Base-by-base conservation (phyloP, 495 filamentous ascomycete genomes). In the Annulohypoxylon bovei region DNA sequence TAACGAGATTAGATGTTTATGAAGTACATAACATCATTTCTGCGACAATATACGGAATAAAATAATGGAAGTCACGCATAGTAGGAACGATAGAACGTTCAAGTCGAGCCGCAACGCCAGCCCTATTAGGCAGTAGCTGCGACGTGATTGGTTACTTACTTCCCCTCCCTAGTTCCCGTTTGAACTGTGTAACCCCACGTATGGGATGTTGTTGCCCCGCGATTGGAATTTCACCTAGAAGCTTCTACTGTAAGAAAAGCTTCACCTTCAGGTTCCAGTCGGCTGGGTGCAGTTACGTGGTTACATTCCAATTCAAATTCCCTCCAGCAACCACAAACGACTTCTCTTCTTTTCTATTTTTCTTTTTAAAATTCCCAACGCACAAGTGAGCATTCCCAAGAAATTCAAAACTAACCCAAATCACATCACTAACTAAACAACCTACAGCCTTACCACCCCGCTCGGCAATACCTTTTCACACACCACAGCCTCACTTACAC, bases 151-250 rank as follows among this genome's bases (percentile, higher is more conserved):
- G 52, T 30, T 35, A 35, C 8, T 7, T 0, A 2, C 25, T 1
- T 47, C 44, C 27, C 54, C 67, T 42, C 42, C 8, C 25, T 52
- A 32, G n/a, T 35, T 22, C 25, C 46, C 30, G 30, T 33, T 37
- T 33, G 40, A 27, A 60, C n/a, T 20, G 20, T 44, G 47, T 32
- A 63, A 67, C 69, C 69, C 68, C 69, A 60, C 59, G 12, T 40
- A 67, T 23, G 50, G 18, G 23, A 64, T 6, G 50, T n/a, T 9
- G n/a, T 54, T 33, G 63, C 64, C 69, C 65, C 65, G 65, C 70
- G 65, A 61, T 68, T 72, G 60, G 6, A n/a, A n/a, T 37, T 64
- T 72, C 65, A 72, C 64, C 70, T 72, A 72, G 70, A 72, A 72
- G 70, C 64, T 72, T 72, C 70, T 52, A 72, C 64, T 53, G 53